Conservation (phyloP, 169 alveolate genomes). For the Neospora caninum region DNA sequence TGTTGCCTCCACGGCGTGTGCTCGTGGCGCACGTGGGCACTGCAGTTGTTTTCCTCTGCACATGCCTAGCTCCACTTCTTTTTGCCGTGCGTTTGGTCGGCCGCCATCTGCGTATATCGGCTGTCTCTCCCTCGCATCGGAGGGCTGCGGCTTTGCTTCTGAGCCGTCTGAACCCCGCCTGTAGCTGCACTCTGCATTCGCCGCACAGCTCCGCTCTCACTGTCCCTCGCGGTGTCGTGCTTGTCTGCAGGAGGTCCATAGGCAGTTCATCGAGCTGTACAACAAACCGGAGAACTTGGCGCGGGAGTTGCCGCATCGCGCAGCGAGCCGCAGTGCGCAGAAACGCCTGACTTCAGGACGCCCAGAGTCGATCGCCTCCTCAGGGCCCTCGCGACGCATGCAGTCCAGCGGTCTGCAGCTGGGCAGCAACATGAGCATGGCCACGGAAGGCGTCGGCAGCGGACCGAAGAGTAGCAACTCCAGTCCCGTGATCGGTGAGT, state of each 20-base stretch:
- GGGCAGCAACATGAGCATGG: background rate
- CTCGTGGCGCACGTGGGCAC: no score
- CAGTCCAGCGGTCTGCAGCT: background rate
- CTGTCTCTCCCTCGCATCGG: no score
- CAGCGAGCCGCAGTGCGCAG: background rate
- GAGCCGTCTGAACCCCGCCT: no score
- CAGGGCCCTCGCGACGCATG: background rate
- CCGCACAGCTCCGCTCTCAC: background rate
- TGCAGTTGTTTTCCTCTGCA: no score
- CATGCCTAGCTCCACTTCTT: no score
- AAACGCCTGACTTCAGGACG: background rate
- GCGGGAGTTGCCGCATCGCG: background rate
- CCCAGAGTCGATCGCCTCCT: background rate
- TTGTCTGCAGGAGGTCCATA: conserved; percentile 42
- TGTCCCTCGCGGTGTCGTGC: background rate
- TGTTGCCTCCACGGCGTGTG: no score
- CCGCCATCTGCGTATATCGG: no score
- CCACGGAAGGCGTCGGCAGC: background rate
- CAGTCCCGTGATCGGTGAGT: background rate
- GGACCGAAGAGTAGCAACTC: background rate
- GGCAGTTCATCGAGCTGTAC: conserved; percentile 57
- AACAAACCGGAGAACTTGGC: conserved; percentile 32
- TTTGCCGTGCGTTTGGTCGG: no score
- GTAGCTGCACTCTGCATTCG: background rate
- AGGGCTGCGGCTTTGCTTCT: no score